Conservation (phyloP, 1,139 yeast genomes). For the Candida mesenterica region DNA sequence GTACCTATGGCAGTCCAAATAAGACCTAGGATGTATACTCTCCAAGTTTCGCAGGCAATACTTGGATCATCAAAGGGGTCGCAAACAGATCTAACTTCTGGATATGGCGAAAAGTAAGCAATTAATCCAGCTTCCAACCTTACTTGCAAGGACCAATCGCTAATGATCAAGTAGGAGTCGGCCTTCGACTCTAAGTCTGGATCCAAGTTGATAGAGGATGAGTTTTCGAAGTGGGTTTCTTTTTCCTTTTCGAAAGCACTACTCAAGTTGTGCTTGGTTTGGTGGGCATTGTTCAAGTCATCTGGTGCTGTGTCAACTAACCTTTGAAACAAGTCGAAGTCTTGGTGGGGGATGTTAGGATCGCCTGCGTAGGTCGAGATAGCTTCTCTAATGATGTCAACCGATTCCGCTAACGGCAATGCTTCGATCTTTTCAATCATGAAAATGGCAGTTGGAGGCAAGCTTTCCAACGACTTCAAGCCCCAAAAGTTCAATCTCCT, state of each 20-base stretch:
- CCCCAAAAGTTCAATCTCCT: slow-evolving; percentile 28
- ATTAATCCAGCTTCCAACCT: slow-evolving; percentile 28
- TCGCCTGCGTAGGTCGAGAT: slow-evolving; percentile 22
- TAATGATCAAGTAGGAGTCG: slow-evolving; percentile 1
- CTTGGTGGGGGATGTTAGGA: slow-evolving; percentile 22
- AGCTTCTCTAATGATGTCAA: slow-evolving; percentile 18
- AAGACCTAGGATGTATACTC: slow-evolving; percentile 55
- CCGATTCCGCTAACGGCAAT: slow-evolving; percentile 17
- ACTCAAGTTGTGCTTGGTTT: slow-evolving; percentile 1
- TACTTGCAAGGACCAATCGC: slow-evolving; percentile 18
- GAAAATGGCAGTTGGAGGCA: slow-evolving; percentile 28
- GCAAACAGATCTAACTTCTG: slow-evolving; percentile 61
- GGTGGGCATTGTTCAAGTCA: not conserved
- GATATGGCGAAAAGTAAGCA: slow-evolving; percentile 58
- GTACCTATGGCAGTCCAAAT: slow-evolving; percentile 57
- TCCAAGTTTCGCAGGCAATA: slow-evolving; percentile 52
- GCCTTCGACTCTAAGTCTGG: slow-evolving; percentile 4
- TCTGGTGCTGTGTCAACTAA: slow-evolving; percentile 9
- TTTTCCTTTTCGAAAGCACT: slow-evolving; percentile 4
- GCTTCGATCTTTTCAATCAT: slow-evolving; percentile 22
- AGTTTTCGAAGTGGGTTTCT: not conserved
- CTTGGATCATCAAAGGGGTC: slow-evolving; percentile 51
- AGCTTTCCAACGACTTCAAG: slow-evolving; percentile 27
- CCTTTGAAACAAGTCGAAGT: slow-evolving; percentile 14
- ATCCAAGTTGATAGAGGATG: not conserved